Evolutionary conservation across 345 rosid genomes (phyloP).

Genomic region (Populus ilicifolia): DNA sequence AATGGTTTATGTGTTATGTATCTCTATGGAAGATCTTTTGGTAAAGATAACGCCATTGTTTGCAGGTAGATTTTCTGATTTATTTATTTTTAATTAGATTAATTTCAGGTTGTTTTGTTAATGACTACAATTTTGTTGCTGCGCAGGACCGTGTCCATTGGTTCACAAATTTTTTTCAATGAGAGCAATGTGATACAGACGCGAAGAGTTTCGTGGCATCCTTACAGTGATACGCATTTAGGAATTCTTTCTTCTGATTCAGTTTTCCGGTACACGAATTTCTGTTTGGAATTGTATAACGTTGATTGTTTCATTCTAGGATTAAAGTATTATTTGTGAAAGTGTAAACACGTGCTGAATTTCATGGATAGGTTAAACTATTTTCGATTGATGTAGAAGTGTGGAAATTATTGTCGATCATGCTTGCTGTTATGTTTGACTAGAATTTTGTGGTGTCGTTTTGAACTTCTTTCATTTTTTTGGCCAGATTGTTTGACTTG

Average conservation of each 20-base stretch:
- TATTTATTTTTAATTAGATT: background rate
- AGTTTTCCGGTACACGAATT: conserved; percentile 70
- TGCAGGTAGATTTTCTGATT: conserved; percentile 55
- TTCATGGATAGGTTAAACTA: background rate
- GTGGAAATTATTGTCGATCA: background rate
- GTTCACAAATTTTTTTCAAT: conserved; percentile 57
- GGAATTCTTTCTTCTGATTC: conserved; percentile 92
- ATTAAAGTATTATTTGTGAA: background rate
- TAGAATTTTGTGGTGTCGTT: background rate
- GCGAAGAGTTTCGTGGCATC: conserved; percentile 80
- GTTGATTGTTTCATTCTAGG: background rate
- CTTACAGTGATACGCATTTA: conserved; percentile 71
- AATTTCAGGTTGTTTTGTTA: background rate
- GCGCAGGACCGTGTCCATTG: conserved; percentile 72
- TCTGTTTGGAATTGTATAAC: background rate
- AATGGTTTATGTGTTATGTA: conserved; percentile 66
- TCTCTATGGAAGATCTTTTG: conserved; percentile 68
- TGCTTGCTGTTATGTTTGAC: background rate
- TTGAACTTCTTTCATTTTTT: conserved; percentile 12
- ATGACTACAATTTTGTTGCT: background rate
- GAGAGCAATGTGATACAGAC: conserved; percentile 50
- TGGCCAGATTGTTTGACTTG: conserved; percentile 70
- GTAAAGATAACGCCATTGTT: conserved; percentile 42
- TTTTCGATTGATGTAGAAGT: background rate
- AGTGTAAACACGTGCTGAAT: background rate